Evolutionary conservation across 768 basidiomycete species (phyloP), one percentile per base, ranked within the genome.

Genomic region (Mycena galericulata): DNA sequence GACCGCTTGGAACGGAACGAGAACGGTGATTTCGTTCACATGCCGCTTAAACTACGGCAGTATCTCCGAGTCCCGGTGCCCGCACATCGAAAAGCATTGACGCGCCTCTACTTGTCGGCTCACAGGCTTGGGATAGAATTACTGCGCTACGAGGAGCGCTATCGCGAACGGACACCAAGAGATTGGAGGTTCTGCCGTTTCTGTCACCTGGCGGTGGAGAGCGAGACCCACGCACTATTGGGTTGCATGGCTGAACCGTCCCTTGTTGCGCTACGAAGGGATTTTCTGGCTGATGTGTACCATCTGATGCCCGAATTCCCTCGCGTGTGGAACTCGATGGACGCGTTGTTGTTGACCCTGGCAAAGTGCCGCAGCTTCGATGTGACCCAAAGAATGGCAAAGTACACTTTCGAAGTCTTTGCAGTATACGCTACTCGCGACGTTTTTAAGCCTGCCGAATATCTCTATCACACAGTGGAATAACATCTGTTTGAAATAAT

Each of bases 31-130:
- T 22, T 45, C 22, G 57, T 46, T 1, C 1, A 41, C 3, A 58
- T 17, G 2, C 20, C 41, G 3, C 57, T 58, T 1, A 58, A 58
- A 24, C 27, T 45, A 1, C 40, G 57, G 1, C 57, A 58, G 27
- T 58, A 58, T n/a, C 57, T 58, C 14, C 57, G 43, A 2, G 43
- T 58, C 7, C 57, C 57, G 1, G 57, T 58, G 6, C 57, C 41
- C 1, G 57, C 57, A 5, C 57, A 58, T 26, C 41, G 57, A 11
- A 58, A 58, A 20, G 41, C 57, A 3, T 18, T 58, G 2, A 58
- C 57, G 2, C 57, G 57, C 8, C 27, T 57, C 2, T 57, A 43
- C 40, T 26, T 57, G 18, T 57, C 56, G 14, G 22, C 40, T 6
- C 56, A 57, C 18, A 41, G 15, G 27, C 18, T 57, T 2, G 40